A percentile compares a stretch with the other conserved stretches of the same genome.
These are phyloP conservation scores for Forsythia viridissima DNA, from an alignment of 257 asterid species.

Conservation along the genomic window DNA sequence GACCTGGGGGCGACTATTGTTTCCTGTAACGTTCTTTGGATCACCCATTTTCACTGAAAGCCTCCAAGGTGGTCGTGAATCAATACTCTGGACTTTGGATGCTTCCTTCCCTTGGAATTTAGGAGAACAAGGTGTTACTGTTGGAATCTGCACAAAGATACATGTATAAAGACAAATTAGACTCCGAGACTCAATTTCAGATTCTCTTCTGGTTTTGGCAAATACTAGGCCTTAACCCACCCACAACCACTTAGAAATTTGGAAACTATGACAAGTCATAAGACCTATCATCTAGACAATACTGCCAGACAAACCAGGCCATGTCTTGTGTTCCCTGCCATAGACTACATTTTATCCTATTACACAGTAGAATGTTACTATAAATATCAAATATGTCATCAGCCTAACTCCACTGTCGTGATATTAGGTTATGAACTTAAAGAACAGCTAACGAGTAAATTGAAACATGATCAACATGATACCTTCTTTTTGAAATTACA, in stretches of 20 bases:
- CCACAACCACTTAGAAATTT: background rate
- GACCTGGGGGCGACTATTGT: constrained; percentile 27
- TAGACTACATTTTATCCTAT: background rate
- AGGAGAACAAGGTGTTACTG: constrained; percentile 29
- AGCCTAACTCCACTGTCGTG: background rate
- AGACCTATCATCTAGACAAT: background rate
- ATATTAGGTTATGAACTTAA: background rate
- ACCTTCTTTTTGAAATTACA: constrained; percentile 51
- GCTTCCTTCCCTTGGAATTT: constrained; percentile 38
- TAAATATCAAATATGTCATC: background rate
- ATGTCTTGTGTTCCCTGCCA: background rate
- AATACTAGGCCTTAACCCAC: background rate
- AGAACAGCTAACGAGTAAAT: background rate
- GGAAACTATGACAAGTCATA: background rate
- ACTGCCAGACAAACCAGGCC: background rate
- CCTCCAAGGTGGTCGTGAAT: constrained; percentile 63
- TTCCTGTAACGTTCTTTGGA: constrained; percentile 35
- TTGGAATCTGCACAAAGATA: constrained; percentile 38
- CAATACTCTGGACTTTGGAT: constrained; percentile 39
- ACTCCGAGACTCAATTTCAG: background rate
- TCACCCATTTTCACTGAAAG: constrained; percentile 45
- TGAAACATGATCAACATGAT: constrained; percentile 4
- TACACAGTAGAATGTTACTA: background rate
- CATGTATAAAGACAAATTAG: background rate
- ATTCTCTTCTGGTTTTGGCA: background rate